Percentiles rank a stretch among this genome's conserved stretches.
Conservation (phyloP, 2,329 filamentous ascomycete genomes). For the Phaeosphaeria sp. region DNA sequence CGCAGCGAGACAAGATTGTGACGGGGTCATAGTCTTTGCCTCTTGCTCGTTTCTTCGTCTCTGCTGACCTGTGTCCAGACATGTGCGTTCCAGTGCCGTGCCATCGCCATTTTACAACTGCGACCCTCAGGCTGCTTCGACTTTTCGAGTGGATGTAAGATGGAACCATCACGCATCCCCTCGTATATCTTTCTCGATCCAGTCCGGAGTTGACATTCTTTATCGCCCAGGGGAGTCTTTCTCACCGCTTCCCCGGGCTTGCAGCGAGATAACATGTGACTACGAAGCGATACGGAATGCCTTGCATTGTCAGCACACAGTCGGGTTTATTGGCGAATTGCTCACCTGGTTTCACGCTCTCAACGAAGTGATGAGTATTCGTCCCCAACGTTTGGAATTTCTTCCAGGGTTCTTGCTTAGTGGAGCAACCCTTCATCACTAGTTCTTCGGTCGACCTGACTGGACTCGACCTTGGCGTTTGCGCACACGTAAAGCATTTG, state of each 20-base stretch:
- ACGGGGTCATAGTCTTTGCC: slow-evolving; percentile 27
- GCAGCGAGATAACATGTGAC: not conserved
- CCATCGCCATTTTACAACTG: not conserved
- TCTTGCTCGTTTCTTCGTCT: slow-evolving; percentile 9
- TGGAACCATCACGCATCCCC: not conserved
- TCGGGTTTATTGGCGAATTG: not conserved
- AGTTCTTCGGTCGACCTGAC: not conserved
- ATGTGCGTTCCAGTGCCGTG: not conserved
- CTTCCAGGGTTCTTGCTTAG: not conserved
- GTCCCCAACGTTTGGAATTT: not conserved
- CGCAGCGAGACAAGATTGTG: slow-evolving; percentile 38
- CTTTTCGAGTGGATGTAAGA: not conserved
- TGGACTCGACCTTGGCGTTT: not conserved
- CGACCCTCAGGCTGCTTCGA: not conserved
- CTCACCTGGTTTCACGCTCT: not conserved
- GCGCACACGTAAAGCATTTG: not conserved
- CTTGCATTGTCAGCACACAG: not conserved
- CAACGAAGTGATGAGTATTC: not conserved
- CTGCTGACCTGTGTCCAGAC: slow-evolving; percentile 6
- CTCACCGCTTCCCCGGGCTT: not conserved
- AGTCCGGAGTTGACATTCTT: not conserved
- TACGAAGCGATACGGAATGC: too few species aligned
- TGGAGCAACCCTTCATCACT: not conserved
- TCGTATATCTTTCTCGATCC: not conserved
- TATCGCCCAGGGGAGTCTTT: not conserved